Conservation (phyloP, 2,329 filamentous ascomycete genomes). For the Xylaria sp. region DNA sequence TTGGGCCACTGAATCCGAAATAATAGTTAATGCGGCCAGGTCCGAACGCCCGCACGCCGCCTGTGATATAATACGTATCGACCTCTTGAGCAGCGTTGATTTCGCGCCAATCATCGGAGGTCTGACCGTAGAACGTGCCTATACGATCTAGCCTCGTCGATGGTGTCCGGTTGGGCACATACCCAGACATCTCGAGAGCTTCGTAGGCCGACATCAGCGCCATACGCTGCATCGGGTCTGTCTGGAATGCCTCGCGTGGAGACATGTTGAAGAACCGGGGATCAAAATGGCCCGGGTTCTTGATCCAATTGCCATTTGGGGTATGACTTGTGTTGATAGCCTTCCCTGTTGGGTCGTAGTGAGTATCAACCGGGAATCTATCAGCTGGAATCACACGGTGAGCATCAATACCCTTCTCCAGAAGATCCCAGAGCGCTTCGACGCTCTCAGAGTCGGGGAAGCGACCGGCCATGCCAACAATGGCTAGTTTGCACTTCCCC, state of each 20-base stretch:
- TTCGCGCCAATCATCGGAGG: constrained; percentile 82
- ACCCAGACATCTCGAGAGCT: constrained; percentile 83
- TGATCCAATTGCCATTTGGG: constrained; percentile 78
- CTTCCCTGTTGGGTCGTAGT: constrained; percentile 78
- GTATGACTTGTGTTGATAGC: constrained; percentile 81
- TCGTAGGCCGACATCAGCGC: constrained; percentile 82
- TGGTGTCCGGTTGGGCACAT: constrained; percentile 78
- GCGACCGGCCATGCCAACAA: constrained; percentile 83
- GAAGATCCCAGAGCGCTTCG: constrained; percentile 79
- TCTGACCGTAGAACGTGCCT: constrained; percentile 80
- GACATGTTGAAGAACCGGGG: constrained; percentile 91
- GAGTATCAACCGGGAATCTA: constrained; percentile 78
- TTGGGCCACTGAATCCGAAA: constrained; percentile 55
- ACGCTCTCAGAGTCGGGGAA: constrained; percentile 79
- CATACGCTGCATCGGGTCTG: constrained; percentile 83
- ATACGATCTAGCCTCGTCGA: constrained; percentile 72
- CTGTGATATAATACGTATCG: constrained; percentile 66
- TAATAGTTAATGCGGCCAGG: constrained; percentile 62
- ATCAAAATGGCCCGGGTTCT: constrained; percentile 81
- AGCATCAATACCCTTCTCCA: constrained; percentile 79
- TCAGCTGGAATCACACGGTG: constrained; percentile 75
- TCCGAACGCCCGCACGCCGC: constrained; percentile 62
- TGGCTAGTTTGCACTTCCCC: constrained; percentile 77
- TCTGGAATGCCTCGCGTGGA: constrained; percentile 81
- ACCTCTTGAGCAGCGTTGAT: constrained; percentile 77